Percentiles rank a stretch among this genome's conserved stretches.
phyloP scores from a whole-genome alignment of 83 land plant genomes.

The Picea abies region DNA sequence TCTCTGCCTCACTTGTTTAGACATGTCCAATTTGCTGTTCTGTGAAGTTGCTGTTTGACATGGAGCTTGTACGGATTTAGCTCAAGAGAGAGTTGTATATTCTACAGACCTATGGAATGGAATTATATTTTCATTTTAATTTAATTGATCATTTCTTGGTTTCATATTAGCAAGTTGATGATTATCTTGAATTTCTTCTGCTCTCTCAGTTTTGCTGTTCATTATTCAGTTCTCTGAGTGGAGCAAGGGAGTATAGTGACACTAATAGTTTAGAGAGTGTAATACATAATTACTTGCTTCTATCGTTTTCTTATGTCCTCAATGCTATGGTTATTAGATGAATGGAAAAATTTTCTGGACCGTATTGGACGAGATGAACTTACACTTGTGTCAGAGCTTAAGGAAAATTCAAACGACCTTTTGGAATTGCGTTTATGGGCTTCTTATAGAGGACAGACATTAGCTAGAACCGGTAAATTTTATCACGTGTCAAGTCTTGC shows the following conservation, averaged over 20 bases:
- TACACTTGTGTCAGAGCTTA: conserved; percentile 46
- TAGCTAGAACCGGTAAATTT: conserved; percentile 87
- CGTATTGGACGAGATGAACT: conserved; percentile 70
- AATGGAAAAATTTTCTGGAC: conserved; percentile 94
- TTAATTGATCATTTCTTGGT: not conserved
- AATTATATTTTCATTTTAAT: not conserved
- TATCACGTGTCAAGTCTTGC: not conserved
- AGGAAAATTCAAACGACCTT: conserved; percentile 50
- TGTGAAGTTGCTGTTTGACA: not conserved
- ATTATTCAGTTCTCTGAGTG: not conserved
- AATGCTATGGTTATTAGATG: conserved; percentile 53
- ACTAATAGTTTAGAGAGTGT: no score
- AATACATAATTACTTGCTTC: not conserved
- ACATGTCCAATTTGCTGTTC: not conserved
- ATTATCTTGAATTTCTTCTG: not conserved
- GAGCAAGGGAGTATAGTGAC: not conserved
- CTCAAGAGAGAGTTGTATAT: not conserved
- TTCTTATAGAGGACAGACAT: conserved; percentile 98
- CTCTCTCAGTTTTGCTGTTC: not conserved
- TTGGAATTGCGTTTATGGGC: conserved; percentile 96
- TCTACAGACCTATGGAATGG: not conserved
- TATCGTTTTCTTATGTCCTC: no score
- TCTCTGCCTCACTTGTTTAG: not conserved
- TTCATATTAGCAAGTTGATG: not conserved
- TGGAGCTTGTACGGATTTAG: not conserved